Evolutionary conservation across 805 yeast genomes (phyloP), one percentile per base, ranked within the genome.

Genomic region (Wickerhamomyces rabaulensis): DNA sequence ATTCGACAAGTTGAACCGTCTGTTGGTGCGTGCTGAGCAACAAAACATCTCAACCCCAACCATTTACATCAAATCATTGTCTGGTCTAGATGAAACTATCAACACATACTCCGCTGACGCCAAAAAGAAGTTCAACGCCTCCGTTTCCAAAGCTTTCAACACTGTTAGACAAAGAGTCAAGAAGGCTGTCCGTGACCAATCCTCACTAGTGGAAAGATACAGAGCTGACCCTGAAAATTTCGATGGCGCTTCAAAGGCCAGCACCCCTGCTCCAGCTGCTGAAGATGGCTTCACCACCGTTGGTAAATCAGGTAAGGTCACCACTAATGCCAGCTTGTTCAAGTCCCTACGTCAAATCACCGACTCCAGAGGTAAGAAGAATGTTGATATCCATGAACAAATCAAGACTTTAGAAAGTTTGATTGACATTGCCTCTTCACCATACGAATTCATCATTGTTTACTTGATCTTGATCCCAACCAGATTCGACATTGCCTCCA

Each of bases 321-420:
- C 52, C 31, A 41, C 57, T 51, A 53, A 51, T 45, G 56, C 63
- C 16, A 61, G 61, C 36, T 81, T 90, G 47, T 89, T 91, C 72
- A 72, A 81, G 47, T 79, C 86, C 31, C 75, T 94, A 64, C 78
- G 84, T 64, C 67, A 80, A 45, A 82, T 94, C 47, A 71, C 86
- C 50, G 98, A 94, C 67, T 76, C 90, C 42, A 84, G 99, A 71
- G 99, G 99, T 74, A 91, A 91, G 75, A 92, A 88, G 75, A 90
- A 88, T 65, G 85, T 89, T 52, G 96, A 92, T 66, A 80, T 83
- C 53, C 66, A 64, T 52, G 95, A 87, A 66, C 96, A 92, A 67
- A 79, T 90, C 53, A 69, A 71, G 46, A 72, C 76, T 40, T 74
- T 94, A 61, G 96, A 87, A 69, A 74, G 72, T 41, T 71, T 87